Base-by-base conservation (phyloP, 176 grass and related monocot genomes). In the Chloris gayana region DNA sequence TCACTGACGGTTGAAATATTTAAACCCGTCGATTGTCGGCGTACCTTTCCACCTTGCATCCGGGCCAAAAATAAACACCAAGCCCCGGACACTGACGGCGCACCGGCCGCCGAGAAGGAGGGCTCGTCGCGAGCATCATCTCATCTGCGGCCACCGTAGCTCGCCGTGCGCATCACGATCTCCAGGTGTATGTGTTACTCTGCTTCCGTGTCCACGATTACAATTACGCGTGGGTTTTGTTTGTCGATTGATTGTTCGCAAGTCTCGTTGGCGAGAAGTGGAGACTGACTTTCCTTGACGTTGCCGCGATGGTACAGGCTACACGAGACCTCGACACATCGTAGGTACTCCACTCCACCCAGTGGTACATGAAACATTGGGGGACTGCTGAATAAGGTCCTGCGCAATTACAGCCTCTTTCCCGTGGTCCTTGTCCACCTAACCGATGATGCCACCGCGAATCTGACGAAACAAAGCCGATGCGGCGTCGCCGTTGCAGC, bases 401-500 rank as follows among this genome's bases (percentile, higher is more conserved):
- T 50, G 47, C 47, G 47, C 47, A 14, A 50, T 18, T 50, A 50
- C 47, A 18, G 47, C 14, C 15, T 18, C 14, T 50, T 13, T 18
- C 47, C 9, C 22, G 54, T 73, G 50, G 7, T 12, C 33, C 53
- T 26, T 2, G 3, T n/a, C 9, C 49, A 87, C 85, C 85, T 50
- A 82, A 69, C 42, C 11, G 76, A 66, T 78, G 76, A 26, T 26
- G 49, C 2, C 18, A 4, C 19, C n/a, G 1, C 50, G 30, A 14
- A 5, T 10, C 21, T 14, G 3, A n/a, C 5, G 42, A 21, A 54
- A 53, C 57, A 12, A 39, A 31, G 1, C 59, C 18, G 75, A 78
- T 69, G 58, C 67, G 75, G 30, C 86, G 80, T 87, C 86, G 67
- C 64, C 80, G 46, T 77, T 72, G 13, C 2, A 4, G 30, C 74